These are phyloP conservation scores for Ceratocystis alfenasii DNA, from an alignment of 2,329 filamentous ascomycete genomes.

Conservation along the genomic window DNA sequence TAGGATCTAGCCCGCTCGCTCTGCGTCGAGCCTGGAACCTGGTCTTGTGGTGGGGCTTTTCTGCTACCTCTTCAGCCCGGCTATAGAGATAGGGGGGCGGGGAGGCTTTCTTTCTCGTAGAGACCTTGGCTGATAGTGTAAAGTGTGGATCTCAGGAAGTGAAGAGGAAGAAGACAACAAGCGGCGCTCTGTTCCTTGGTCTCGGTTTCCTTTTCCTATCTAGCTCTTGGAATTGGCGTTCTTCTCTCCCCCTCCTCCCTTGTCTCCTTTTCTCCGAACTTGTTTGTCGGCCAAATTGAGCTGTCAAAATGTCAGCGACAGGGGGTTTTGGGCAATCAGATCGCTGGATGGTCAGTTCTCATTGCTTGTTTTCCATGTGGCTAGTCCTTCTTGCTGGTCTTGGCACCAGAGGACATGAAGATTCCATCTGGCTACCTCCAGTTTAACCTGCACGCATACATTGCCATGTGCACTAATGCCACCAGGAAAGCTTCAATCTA, in stretches of 20 bases:
- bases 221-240: background rate
- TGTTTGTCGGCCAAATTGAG: background rate
- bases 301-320: conserved; percentile 3
- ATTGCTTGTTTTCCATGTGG: conserved; percentile 7
- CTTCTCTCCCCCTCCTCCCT: background rate
- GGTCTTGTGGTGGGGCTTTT: background rate
- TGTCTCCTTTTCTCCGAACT: conserved; percentile 1
- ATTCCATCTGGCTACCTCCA: background rate
- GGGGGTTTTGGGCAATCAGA: background rate
- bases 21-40: background rate
- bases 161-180: background rate
- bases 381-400: background rate
- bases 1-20: background rate
- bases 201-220: background rate
- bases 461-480: background rate
- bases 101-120: background rate
- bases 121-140: conserved; percentile 2
- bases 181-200: background rate
- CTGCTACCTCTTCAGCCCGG: background rate
- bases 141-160: background rate
- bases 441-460: background rate
- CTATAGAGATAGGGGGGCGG: background rate
- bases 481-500: background rate
- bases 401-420: background rate
- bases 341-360: background rate